Conservation (phyloP, 305 asterid species). For the Fraxinus dipetala region DNA sequence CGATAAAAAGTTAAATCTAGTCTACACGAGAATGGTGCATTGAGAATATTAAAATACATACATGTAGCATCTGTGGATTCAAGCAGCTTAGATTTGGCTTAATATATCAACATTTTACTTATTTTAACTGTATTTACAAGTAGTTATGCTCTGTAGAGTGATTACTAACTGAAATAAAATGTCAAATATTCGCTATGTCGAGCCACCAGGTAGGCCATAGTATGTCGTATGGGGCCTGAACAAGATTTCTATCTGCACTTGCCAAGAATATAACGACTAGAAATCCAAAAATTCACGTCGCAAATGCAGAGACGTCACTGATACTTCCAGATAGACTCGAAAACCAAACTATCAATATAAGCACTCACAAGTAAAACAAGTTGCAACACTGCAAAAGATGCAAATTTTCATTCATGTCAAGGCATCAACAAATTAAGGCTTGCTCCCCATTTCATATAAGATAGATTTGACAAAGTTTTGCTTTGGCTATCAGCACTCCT, state of each 20-base stretch:
- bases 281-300: neutral
- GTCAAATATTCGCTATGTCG: neutral
- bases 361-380: neutral
- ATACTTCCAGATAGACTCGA: neutral
- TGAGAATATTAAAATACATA: neutral
- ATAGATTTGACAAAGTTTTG: neutral
- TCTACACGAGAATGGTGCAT: neutral
- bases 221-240: neutral
- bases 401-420: neutral
- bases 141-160: neutral
- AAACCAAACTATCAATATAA: neutral
- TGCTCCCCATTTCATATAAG: neutral
- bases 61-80: neutral
- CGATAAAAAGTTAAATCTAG: neutral
- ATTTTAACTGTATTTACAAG: neutral
- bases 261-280: neutral
- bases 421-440: neutral
- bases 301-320: neutral
- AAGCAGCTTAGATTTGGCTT: neutral
- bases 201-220: neutral
- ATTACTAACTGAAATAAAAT: neutral
- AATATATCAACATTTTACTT: neutral
- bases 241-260: neutral
- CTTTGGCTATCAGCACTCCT: neutral
- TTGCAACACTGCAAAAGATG: neutral